These are phyloP conservation scores for Neurospora sp. DNA, from an alignment of 2,329 filamentous ascomycete genomes.

Conservation along the genomic window DNA sequence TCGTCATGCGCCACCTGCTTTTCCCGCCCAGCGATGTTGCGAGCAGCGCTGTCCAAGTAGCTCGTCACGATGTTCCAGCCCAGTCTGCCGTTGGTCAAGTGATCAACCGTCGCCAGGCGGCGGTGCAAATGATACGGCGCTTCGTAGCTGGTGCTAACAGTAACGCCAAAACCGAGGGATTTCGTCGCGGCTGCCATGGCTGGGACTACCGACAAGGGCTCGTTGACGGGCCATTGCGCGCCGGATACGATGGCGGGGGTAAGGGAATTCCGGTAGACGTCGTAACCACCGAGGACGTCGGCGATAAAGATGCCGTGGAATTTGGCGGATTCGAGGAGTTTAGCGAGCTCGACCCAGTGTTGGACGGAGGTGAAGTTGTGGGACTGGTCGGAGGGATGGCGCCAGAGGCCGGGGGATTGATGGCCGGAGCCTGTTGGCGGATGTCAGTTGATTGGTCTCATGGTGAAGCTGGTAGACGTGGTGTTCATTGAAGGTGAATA, in stretches of 20 bases:
- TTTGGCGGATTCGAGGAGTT: conserved; percentile 50
- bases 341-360: conserved; percentile 52
- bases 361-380: conserved; percentile 49
- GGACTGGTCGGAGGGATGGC: conserved; percentile 55
- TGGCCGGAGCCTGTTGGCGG: conserved; percentile 28
- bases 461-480: background rate
- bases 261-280: conserved; percentile 55
- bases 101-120: conserved; percentile 56
- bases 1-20: conserved; percentile 51
- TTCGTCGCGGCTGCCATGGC: conserved; percentile 60
- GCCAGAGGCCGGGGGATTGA: conserved; percentile 41
- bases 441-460: background rate
- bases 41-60: conserved; percentile 57
- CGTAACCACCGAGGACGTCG: conserved; percentile 57
- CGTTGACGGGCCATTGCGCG: conserved; percentile 64
- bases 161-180: conserved; percentile 60
- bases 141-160: conserved; percentile 59
- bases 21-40: conserved; percentile 45
- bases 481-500: background rate
- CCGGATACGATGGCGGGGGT: conserved; percentile 51
- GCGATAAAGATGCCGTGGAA: conserved; percentile 61
- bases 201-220: conserved; percentile 51
- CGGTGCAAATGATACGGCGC: conserved; percentile 58
- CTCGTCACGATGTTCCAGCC: conserved; percentile 55
- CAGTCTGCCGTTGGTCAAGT: conserved; percentile 49